Conservation (phyloP, 352 stramenopile species). For the Phytophthora citricola region DNA sequence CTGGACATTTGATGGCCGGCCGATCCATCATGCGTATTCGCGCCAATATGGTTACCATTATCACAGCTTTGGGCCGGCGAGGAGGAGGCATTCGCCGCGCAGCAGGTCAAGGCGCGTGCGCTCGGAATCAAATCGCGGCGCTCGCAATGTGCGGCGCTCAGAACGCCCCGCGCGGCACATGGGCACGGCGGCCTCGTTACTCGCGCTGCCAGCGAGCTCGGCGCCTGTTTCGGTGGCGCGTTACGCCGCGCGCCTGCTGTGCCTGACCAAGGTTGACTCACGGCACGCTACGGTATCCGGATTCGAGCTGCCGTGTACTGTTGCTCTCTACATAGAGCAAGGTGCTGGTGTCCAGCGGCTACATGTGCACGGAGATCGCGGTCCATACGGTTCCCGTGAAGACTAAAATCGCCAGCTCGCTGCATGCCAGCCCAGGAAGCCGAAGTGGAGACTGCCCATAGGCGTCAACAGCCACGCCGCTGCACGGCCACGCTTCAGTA, state of each 20-base stretch:
- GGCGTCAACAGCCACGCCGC: background rate
- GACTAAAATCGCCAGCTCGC: background rate
- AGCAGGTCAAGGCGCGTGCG: conserved; percentile 11
- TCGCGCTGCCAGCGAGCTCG: conserved; percentile 11
- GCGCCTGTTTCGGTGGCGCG: conserved; percentile 16
- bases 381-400: background rate
- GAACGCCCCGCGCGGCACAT: conserved; percentile 13
- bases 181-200: conserved; percentile 9
- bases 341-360: background rate
- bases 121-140: conserved; percentile 1
- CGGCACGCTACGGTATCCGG: too few species aligned
- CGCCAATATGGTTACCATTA: conserved; percentile 14
- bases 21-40: background rate
- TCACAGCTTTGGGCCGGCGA: conserved; percentile 12
- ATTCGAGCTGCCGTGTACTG: background rate
- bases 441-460: background rate
- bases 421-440: background rate
- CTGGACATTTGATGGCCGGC: conserved; percentile 6
- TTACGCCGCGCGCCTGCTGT: conserved; percentile 12
- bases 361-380: background rate
- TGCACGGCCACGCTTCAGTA: conserved; percentile 4
- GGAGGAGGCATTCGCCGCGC: background rate
- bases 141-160: conserved; percentile 20
- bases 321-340: conserved; percentile 5
- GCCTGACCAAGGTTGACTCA: conserved; percentile 8